phyloP scores from a whole-genome alignment of 2,329 filamentous ascomycete genomes.

The Penicillium olsonii region DNA sequence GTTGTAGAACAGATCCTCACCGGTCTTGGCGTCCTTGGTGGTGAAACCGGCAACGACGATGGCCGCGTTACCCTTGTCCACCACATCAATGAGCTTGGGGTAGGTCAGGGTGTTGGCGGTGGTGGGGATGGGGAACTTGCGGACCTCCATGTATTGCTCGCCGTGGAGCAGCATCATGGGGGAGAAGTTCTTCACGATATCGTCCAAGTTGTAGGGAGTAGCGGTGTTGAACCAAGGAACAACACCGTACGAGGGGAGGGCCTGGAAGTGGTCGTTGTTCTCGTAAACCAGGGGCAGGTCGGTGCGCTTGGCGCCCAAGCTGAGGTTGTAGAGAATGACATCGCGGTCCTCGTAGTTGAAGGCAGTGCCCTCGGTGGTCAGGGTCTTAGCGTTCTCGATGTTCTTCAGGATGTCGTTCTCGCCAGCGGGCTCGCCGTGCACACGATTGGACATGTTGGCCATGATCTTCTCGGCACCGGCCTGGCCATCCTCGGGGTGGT shows the following conservation, averaged over 20 bases:
- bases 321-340: conserved; percentile 92
- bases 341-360: conserved; percentile 86
- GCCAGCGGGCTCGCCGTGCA: conserved; percentile 46
- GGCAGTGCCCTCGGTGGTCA: conserved; percentile 70
- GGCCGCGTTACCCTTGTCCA: conserved; percentile 92
- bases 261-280: conserved; percentile 87
- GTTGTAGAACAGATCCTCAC: conserved; percentile 95
- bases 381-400: conserved; percentile 74
- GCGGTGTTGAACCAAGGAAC: conserved; percentile 89
- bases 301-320: conserved; percentile 85
- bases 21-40: conserved; percentile 80
- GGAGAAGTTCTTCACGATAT: conserved; percentile 91
- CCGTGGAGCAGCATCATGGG: conserved; percentile 99
- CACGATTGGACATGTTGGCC: conserved; percentile 82
- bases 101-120: conserved; percentile 73
- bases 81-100: conserved; percentile 83
- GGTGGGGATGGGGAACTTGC: conserved; percentile 88
- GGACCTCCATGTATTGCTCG: conserved; percentile 96
- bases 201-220: conserved; percentile 74
- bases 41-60: conserved; percentile 77
- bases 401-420: conserved; percentile 69
- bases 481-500: conserved; percentile 77
- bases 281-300: conserved; percentile 90
- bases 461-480: conserved; percentile 78
- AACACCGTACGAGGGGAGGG: conserved; percentile 92